A percentile compares a stretch with the other conserved stretches of the same genome.
Conservation (phyloP, 2,329 filamentous ascomycete genomes). For the Zelopaecilomyces penicillatus region DNA sequence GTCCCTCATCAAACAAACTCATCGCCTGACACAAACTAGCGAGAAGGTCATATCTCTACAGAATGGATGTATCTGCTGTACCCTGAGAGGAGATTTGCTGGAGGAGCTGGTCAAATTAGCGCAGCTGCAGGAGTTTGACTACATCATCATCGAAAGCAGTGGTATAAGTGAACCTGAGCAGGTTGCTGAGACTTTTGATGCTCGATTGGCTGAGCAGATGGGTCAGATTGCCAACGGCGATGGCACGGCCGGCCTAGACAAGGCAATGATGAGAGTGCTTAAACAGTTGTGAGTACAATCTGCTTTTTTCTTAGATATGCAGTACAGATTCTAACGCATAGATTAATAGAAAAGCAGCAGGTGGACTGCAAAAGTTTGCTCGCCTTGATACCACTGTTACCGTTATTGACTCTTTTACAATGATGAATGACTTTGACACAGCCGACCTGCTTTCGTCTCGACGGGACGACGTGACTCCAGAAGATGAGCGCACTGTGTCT, state of each 20-base stretch:
- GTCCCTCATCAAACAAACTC: slow-evolving; percentile 46
- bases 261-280: slow-evolving; percentile 26
- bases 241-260: slow-evolving; percentile 23
- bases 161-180: slow-evolving; percentile 67
- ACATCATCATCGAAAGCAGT: slow-evolving; percentile 63
- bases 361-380: slow-evolving; percentile 58
- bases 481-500: slow-evolving; percentile 66
- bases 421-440: slow-evolving; percentile 65
- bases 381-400: slow-evolving; percentile 64
- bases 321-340: background rate
- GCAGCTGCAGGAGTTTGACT: slow-evolving; percentile 56
- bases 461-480: slow-evolving; percentile 51
- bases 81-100: slow-evolving; percentile 60
- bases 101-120: slow-evolving; percentile 59
- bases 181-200: slow-evolving; percentile 64
- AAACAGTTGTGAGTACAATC: slow-evolving; percentile 24
- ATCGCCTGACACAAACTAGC: slow-evolving; percentile 48
- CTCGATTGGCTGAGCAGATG: slow-evolving; percentile 43
- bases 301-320: background rate
- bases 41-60: slow-evolving; percentile 61
- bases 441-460: slow-evolving; percentile 58
- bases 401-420: slow-evolving; percentile 64
- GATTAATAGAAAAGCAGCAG: slow-evolving; percentile 37
- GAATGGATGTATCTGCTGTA: slow-evolving; percentile 72
- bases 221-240: slow-evolving; percentile 23